Evolutionary conservation across 371 early-diverging fungal genomes (phyloP), one percentile per base, ranked within the genome.

Genomic region (Sanchytrium tribonematis): DNA sequence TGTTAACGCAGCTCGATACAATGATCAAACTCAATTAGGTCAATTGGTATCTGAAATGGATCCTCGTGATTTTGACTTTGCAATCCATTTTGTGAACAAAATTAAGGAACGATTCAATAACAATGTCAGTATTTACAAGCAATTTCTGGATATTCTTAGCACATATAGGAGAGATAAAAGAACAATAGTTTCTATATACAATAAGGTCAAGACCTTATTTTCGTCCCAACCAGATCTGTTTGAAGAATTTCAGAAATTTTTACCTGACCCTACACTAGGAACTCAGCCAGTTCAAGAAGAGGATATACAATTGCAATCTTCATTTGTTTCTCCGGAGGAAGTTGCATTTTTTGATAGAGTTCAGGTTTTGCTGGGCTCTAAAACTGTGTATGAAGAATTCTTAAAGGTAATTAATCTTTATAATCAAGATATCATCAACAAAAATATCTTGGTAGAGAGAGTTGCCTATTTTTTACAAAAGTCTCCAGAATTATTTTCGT

Each of bases 361-460:
- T 72, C 90, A 93, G 77, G 81, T 84, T 71, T 79, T 84, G 71
- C 84, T 97, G 69, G 84, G 84, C 1, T 86, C 88, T 77, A 87
- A 88, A 69, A 80, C 82, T 17, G 84, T 90, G 0, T 96, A 95
- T 76, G 86, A 85, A 75, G 98, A 98, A 74, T 98, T 99, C 78
- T 80, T 98, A 68, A 98, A 96, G 79, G 81, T 90, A 0, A 77
- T 99, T 31, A 97, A 97, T 74, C 78, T 96, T 31, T 98, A 87
- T 78, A 93, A 88, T 71, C 92, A 97, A 74, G 91, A 93, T 75
- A 86, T 95, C 32, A 81, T 99, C 71, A 88, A 87, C 71, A 79
- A 84, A 30, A 83, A 86, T 69, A 82, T 80, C n/a, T 81, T 90
- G 28, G 88, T 90, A 27, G 88, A 88, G 66, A 86, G 84, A 30